phyloP scores from a whole-genome alignment of 2,329 filamentous ascomycete genomes.

The Botryotinia narcissicola region DNA sequence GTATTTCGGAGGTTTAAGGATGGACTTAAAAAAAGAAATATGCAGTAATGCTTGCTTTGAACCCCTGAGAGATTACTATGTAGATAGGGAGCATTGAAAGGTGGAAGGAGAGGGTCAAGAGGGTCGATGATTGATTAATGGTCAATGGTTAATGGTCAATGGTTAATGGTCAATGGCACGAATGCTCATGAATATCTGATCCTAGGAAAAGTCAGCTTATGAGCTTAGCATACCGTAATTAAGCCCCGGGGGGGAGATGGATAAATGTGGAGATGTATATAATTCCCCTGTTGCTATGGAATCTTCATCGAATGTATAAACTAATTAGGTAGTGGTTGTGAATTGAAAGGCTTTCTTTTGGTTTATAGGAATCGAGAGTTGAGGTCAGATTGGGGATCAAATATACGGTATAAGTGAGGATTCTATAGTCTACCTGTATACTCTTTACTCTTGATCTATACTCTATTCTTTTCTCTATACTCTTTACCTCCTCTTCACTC shows the following conservation, averaged over 20 bases:
- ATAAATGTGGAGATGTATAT: not conserved
- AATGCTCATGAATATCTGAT: not conserved
- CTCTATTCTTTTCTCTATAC: too few species aligned
- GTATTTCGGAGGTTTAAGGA: not conserved
- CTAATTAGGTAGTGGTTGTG: too few species aligned
- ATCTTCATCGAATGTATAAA: not conserved
- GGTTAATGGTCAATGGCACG: not conserved
- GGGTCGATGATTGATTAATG: not conserved
- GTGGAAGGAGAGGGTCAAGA: not conserved
- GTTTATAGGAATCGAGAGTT: not conserved
- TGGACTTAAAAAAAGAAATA: constrained; percentile 4
- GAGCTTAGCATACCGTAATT: not conserved
- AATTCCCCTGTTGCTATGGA: not conserved
- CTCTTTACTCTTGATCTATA: too few species aligned
- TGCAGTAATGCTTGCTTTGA: not conserved
- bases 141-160: too few species aligned
- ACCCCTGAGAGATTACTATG: not conserved
- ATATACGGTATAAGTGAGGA: not conserved
- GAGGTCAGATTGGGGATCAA: not conserved
- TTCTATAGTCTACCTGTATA: too few species aligned
- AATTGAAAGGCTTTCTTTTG: not conserved
- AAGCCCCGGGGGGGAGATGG: not conserved
- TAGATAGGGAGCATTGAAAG: not conserved
- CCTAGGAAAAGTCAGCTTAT: not conserved
- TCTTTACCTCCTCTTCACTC: too few species aligned